Evolutionary conservation across 1,284 basidiomycete species (phyloP).

Genomic region (Vanrija sp.): DNA sequence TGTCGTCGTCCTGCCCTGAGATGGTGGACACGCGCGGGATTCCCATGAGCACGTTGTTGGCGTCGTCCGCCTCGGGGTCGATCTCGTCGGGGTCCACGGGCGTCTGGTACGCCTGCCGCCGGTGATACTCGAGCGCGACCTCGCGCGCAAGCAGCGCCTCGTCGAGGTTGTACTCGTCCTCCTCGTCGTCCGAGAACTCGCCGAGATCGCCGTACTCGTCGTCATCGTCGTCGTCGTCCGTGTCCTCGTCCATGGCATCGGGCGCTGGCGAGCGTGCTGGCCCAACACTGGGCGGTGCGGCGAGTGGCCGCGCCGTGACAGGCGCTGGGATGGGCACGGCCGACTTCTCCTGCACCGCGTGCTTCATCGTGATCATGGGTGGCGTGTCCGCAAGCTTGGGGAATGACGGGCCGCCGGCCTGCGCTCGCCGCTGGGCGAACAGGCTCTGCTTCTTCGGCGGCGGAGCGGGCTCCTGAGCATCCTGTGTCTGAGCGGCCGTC

Average conservation of each 20-base stretch:
- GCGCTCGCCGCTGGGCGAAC: conserved; percentile 26
- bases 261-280: background rate
- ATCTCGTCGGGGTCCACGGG: conserved; percentile 20
- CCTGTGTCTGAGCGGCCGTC: background rate
- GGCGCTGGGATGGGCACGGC: background rate
- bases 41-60: conserved; percentile 29
- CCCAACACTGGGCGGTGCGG: background rate
- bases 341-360: conserved; percentile 28
- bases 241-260: conserved; percentile 11
- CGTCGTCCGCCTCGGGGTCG: conserved; percentile 15
- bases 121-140: conserved; percentile 42
- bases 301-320: background rate
- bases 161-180: conserved; percentile 46
- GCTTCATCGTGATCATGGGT: conserved; percentile 29
- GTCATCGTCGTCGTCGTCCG: conserved; percentile 22
- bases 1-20: conserved; percentile 13
- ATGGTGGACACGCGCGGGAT: conserved; percentile 28
- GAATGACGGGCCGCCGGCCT: conserved; percentile 3
- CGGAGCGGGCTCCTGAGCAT: background rate
- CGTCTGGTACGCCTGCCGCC: conserved; percentile 26
- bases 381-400: conserved; percentile 25
- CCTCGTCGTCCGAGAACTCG: conserved; percentile 33
- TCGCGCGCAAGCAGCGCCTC: conserved; percentile 42
- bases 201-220: conserved; percentile 33
- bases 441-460: conserved; percentile 31